A percentile compares a stretch with the other conserved stretches of the same genome.
Conservation (phyloP, 1,284 basidiomycete genomes). For the Leccinum pachyderme region DNA sequence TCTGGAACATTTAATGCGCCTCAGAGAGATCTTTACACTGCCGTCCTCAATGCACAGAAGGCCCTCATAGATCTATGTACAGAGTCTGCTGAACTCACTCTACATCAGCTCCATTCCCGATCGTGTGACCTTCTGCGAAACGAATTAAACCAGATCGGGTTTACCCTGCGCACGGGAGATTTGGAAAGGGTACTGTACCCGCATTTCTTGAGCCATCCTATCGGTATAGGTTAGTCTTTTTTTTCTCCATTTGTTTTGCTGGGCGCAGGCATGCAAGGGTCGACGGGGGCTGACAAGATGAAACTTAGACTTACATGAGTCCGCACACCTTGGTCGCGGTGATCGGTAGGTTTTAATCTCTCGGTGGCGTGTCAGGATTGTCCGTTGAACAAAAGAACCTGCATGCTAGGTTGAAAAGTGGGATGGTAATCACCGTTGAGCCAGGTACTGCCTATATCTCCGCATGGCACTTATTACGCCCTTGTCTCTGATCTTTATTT, state of each 20-base stretch:
- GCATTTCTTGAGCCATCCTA: slow-evolving; percentile 84
- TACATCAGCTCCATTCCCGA: slow-evolving; percentile 79
- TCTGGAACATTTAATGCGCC: slow-evolving; percentile 77
- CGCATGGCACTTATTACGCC: slow-evolving; percentile 1
- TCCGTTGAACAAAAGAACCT: slow-evolving; percentile 12
- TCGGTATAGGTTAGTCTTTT: slow-evolving; percentile 67
- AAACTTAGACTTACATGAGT: slow-evolving; percentile 75
- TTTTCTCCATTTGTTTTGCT: neutral
- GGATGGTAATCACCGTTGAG: slow-evolving; percentile 88
- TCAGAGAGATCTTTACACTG: slow-evolving; percentile 87
- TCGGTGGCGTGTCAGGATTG: slow-evolving; percentile 5
- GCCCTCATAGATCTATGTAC: slow-evolving; percentile 62
- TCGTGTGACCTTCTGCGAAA: slow-evolving; percentile 69
- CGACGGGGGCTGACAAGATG: slow-evolving; percentile 16
- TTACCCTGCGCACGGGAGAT: slow-evolving; percentile 62
- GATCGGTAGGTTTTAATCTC: slow-evolving; percentile 34
- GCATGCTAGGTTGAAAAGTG: slow-evolving; percentile 53
- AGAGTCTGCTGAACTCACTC: slow-evolving; percentile 50
- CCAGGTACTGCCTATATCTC: slow-evolving; percentile 48
- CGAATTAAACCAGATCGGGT: slow-evolving; percentile 84
- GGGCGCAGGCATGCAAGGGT: slow-evolving; percentile 5
- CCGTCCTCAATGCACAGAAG: slow-evolving; percentile 78
- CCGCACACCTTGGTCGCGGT: slow-evolving; percentile 49
- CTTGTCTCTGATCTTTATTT: slow-evolving; percentile 9
- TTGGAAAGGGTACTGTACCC: slow-evolving; percentile 81